Evolutionary conservation across 192 early-diverging fungal species (phyloP), one percentile per base, ranked within the genome.

Genomic region (Umbelopsis sp.): DNA sequence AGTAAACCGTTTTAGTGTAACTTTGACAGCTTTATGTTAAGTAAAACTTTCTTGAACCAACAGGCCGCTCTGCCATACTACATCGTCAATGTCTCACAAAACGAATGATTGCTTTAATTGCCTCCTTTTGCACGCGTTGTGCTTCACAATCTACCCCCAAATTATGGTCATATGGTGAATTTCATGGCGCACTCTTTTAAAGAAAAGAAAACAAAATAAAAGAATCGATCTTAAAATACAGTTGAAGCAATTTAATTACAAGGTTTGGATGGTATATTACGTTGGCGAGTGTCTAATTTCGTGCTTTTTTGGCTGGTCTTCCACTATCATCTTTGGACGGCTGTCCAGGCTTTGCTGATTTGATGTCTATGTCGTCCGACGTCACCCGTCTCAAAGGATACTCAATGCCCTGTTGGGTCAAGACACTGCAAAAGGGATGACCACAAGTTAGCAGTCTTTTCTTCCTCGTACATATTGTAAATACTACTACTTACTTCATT

Each of bases 361-460:
- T 81, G 67, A 87, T 84, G 71, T 87, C 82, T 69, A 84, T 82
- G 65, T 87, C 86, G 27, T 87, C 86, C 27, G 79, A 79, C 6
- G 82, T 85, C 22, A 87, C 80, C 30, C 77, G 65, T n/a, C 86
- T 37, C 33, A 81, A 66, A 15, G 86, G 86, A 74, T 85, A 85
- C 35, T 87, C 80, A 22, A 80, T 69, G 13, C 61, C 70, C 44
- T 87, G 83, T 64, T 80, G 80, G 16, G 74, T 75, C 49, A 87
- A 79, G 20, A 80, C 78, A 49, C 85, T 85, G 55, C 1, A 70
- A 68, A 58, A 44, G 44, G 15, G 11, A 66, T 67, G n/a, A 15
- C 73, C 13, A 41, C 30, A 70, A 70, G 20, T 3, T 55, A 46
- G 46, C 61, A 69, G 3, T 46, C 22, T 44, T 48, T 35, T 8